These are phyloP conservation scores for Leccinellum albellum DNA, from an alignment of 768 basidiomycete genomes.

Conservation along the genomic window DNA sequence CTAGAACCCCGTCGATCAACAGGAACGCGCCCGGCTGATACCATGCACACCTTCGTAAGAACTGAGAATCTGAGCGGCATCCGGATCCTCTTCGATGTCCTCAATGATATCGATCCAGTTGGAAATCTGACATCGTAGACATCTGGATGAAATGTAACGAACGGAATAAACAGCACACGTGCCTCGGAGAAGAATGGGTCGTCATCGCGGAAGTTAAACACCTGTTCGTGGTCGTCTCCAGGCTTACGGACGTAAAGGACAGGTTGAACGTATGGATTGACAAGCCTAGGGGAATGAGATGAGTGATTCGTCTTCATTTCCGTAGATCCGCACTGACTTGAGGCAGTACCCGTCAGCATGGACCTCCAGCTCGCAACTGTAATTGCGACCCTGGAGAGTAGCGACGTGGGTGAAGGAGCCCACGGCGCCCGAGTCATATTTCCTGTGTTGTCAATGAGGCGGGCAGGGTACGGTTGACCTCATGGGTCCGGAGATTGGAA, in stretches of 20 bases:
- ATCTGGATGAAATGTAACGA: not conserved
- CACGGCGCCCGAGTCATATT: constrained; percentile 93
- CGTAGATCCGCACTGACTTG: constrained; percentile 46
- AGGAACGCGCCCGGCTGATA: not conserved
- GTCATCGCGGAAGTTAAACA: constrained; percentile 69
- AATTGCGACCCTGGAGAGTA: constrained; percentile 87
- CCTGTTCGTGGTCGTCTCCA: constrained; percentile 74
- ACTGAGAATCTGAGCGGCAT: constrained; percentile 74
- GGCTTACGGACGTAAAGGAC: constrained; percentile 82
- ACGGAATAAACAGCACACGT: not conserved
- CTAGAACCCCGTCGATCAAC: constrained; percentile 33
- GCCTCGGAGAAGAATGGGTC: constrained; percentile 94
- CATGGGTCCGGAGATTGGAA: constrained; percentile 20
- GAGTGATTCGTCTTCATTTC: constrained; percentile 5
- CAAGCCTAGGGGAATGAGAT: constrained; percentile 49
- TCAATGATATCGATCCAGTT: constrained; percentile 88
- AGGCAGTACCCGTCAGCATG: constrained; percentile 90
- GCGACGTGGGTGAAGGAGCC: constrained; percentile 89
- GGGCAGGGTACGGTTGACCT: constrained; percentile 11
- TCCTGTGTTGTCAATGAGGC: constrained; percentile 47
- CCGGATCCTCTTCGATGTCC: constrained; percentile 83
- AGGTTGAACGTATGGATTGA: constrained; percentile 93
- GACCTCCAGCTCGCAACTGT: constrained; percentile 92
- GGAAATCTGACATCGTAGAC: constrained; percentile 44
- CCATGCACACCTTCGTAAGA: constrained; percentile 67